These are phyloP conservation scores for Aureobasidium melanogenum DNA, from an alignment of 2,329 filamentous ascomycete species.

Conservation along the genomic window DNA sequence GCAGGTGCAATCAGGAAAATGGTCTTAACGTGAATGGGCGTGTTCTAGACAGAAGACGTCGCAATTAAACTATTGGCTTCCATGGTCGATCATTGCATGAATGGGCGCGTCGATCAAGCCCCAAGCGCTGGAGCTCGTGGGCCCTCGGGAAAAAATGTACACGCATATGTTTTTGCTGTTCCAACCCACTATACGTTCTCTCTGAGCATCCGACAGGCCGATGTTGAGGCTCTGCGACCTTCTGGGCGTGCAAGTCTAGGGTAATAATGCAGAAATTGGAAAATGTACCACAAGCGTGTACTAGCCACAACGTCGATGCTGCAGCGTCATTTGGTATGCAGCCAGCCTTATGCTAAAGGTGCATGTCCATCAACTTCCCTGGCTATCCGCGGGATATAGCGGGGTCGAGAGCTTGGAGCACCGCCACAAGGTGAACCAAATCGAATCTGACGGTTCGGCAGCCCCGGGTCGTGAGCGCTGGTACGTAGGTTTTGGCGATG, in stretches of 20 bases:
- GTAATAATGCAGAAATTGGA: not conserved
- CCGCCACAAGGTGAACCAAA: conserved; percentile 6
- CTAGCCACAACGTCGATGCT: not conserved
- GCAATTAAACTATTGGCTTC: conserved; percentile 2
- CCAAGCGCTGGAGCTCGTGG: not conserved
- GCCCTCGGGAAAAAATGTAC: not conserved
- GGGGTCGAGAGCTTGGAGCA: conserved; percentile 2
- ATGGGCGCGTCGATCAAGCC: not conserved
- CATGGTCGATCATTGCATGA: conserved; percentile 1
- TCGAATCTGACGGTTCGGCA: not conserved
- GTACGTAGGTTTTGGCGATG: not conserved
- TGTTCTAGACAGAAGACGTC: conserved; percentile 4
- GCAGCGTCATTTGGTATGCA: conserved; percentile 4
- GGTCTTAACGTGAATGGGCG: not conserved
- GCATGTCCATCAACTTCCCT: not conserved
- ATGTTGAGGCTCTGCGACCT: not conserved
- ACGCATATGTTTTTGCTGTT: not conserved
- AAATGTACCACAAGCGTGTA: not conserved
- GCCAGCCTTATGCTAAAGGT: not conserved
- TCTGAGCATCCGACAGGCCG: not conserved
- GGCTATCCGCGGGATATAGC: not conserved
- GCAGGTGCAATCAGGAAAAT: not conserved
- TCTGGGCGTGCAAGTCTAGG: not conserved
- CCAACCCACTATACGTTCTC: not conserved
- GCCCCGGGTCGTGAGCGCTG: not conserved